phyloP scores from a whole-genome alignment of 371 early-diverging fungal genomes.

The Capillidium rhysosporum region DNA sequence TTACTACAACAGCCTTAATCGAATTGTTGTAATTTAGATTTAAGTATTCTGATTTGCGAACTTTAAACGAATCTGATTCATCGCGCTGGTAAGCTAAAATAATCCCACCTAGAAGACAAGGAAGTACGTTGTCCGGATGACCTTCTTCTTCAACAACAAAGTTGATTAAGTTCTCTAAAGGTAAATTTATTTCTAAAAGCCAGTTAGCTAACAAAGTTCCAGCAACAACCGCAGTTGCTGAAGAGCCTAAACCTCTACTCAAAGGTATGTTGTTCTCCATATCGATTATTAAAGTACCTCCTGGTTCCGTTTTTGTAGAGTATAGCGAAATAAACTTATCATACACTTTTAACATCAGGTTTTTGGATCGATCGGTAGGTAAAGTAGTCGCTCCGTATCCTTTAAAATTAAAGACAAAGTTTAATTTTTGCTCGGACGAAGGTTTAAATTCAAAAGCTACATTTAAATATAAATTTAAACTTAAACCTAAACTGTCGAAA shows the following conservation, averaged over 20 bases:
- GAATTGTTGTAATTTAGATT: constrained; percentile 37
- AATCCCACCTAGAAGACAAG: constrained; percentile 84
- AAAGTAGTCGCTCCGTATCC: constrained; percentile 65
- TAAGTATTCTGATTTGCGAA: constrained; percentile 27
- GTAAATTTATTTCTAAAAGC: constrained; percentile 39
- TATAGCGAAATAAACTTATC: constrained; percentile 58
- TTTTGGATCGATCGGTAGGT: constrained; percentile 48
- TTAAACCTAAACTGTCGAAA: constrained; percentile 84
- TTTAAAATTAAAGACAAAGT: constrained; percentile 36
- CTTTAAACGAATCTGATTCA: constrained; percentile 10
- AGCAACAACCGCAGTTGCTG: constrained; percentile 89
- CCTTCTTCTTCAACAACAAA: constrained; percentile 75
- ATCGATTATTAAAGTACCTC: too few species aligned
- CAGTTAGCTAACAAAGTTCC: constrained; percentile 73
- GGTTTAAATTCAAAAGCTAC: too few species aligned
- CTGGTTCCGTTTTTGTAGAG: constrained; percentile 20
- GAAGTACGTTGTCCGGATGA: constrained; percentile 93
- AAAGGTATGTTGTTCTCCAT: constrained; percentile 83
- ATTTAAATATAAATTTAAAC: constrained; percentile 56
- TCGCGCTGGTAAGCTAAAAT: constrained; percentile 59
- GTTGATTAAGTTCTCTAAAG: constrained; percentile 58
- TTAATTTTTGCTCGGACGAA: constrained; percentile 4
- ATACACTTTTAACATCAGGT: constrained; percentile 80
- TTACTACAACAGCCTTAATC: constrained; percentile 64
- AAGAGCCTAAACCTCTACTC: constrained; percentile 88